Percentiles rank a stretch among this genome's conserved stretches.
phyloP scores from a whole-genome alignment of 2,329 filamentous ascomycete genomes.

The Ophiocordyceps camponoti-leonardi region DNA sequence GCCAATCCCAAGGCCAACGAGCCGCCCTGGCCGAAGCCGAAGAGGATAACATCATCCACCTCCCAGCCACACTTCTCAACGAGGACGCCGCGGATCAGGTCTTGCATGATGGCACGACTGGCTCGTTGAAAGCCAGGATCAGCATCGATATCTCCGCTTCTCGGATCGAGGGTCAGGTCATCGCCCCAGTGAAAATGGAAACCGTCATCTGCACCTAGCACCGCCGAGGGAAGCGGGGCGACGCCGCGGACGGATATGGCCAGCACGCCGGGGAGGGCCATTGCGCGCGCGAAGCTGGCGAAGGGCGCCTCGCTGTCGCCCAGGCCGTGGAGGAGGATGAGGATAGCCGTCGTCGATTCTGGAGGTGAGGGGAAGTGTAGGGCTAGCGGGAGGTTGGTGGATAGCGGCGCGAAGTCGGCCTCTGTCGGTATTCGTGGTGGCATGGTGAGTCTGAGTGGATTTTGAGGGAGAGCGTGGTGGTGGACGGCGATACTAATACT shows the following conservation, averaged over 20 bases:
- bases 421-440: conserved; percentile 31
- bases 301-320: conserved; percentile 61
- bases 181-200: conserved; percentile 48
- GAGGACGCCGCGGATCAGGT: conserved; percentile 33
- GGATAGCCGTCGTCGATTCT: conserved; percentile 53
- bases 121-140: conserved; percentile 44
- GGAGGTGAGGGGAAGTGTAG: conserved; percentile 33
- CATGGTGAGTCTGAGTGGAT: conserved; percentile 14
- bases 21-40: conserved; percentile 53
- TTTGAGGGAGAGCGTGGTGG: neutral
- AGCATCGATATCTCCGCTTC: conserved; percentile 35
- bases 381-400: conserved; percentile 22
- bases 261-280: conserved; percentile 61
- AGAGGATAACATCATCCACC: conserved; percentile 39
- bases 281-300: conserved; percentile 45
- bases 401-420: conserved; percentile 29
- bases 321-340: conserved; percentile 71
- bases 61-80: conserved; percentile 41
- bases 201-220: conserved; percentile 24
- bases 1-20: conserved; percentile 41
- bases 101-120: conserved; percentile 24
- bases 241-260: conserved; percentile 60
- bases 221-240: conserved; percentile 47
- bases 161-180: conserved; percentile 36
- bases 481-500: too few species aligned